Evolutionary conservation across 192 early-diverging fungal species (phyloP), one percentile per base, ranked within the genome.

Genomic region (Haplosporangium gracile): DNA sequence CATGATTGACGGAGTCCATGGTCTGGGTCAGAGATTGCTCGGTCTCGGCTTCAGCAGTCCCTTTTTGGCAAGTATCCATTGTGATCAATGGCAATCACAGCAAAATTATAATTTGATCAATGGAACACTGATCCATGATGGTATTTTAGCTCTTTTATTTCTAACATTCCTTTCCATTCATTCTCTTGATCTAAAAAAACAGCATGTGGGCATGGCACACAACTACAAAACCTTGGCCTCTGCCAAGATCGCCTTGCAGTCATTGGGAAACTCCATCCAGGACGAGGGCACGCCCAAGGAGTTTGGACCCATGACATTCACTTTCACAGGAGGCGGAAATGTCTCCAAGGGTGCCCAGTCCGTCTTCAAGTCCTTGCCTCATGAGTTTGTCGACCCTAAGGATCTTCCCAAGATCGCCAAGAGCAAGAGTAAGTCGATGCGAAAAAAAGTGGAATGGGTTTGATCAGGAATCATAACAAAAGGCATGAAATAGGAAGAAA

Each of bases 11-110:
- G 92, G 94, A 9, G 88, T 99, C 24, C 97, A 99, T 75, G 97
- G 95, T 22, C 91, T 99, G 74, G 98, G 98, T 6, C 95, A 96
- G 80, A 91, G 97, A 18, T 88, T 99, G 71, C 92, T 99, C 36
- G 97, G 96, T 5, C 84, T 95, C 8, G 98, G 98, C 4, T 97
- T 97, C 88, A 97, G 96, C 83, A 97, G 95, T 68, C 97, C 98
- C n/a, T 98, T 99, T 83, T 90, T 98, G 89, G 93, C 94, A 93
- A 76, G 88, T 53, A 49, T 45, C 4, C 5, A 34, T 34, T 32
- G 29, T 49, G 32, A 38, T 32, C 32, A 32, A 13, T 13, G 2
- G 42, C 32, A 51, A 49, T 49, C 2, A 36, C 36, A 36, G 36
- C 36, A 36, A 36, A 36, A 36, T 2, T 2, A 36, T 36, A 36